Conservation (phyloP, 495 filamentous ascomycete genomes). For the Achaetomiella virescens region DNA sequence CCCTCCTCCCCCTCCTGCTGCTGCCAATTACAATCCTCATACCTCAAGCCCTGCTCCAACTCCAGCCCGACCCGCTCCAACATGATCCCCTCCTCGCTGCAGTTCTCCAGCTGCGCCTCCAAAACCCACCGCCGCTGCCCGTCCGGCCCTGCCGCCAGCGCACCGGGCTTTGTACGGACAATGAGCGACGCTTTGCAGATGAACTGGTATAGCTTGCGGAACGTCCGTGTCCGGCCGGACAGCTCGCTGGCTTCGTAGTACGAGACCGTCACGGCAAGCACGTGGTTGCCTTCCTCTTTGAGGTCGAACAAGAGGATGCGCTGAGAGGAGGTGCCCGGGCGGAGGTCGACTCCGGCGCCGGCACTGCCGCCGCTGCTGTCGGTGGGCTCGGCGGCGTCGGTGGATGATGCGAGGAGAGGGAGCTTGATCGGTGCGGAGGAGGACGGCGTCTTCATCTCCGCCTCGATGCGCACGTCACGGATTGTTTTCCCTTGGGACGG, state of each 20-base stretch:
- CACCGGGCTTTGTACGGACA: slow-evolving; percentile 79
- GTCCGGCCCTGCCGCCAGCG: slow-evolving; percentile 34
- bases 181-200: slow-evolving; percentile 82
- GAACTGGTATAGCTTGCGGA: slow-evolving; percentile 95
- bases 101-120: slow-evolving; percentile 93
- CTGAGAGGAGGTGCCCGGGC: slow-evolving; percentile 66
- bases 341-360: slow-evolving; percentile 47
- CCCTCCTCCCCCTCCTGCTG: slow-evolving; percentile 35
- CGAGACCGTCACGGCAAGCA: slow-evolving; percentile 87
- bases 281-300: slow-evolving; percentile 89
- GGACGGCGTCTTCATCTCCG: slow-evolving; percentile 87
- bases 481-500: slow-evolving; percentile 47
- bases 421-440: slow-evolving; percentile 29
- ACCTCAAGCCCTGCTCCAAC: slow-evolving; percentile 42
- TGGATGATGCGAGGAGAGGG: slow-evolving; percentile 4
- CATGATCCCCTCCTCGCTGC: slow-evolving; percentile 61
- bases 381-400: background rate
- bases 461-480: slow-evolving; percentile 71
- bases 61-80: slow-evolving; percentile 52
- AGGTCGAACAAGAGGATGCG: slow-evolving; percentile 80
- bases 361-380: slow-evolving; percentile 6
- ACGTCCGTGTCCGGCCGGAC: slow-evolving; percentile 71
- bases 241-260: slow-evolving; percentile 68
- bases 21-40: slow-evolving; percentile 47
- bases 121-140: slow-evolving; percentile 50